A percentile compares a stretch with the other conserved stretches of the same genome.
These are phyloP conservation scores for Fusarium pseudoanthophilum DNA, from an alignment of 2,329 filamentous ascomycete species.

Conservation along the genomic window DNA sequence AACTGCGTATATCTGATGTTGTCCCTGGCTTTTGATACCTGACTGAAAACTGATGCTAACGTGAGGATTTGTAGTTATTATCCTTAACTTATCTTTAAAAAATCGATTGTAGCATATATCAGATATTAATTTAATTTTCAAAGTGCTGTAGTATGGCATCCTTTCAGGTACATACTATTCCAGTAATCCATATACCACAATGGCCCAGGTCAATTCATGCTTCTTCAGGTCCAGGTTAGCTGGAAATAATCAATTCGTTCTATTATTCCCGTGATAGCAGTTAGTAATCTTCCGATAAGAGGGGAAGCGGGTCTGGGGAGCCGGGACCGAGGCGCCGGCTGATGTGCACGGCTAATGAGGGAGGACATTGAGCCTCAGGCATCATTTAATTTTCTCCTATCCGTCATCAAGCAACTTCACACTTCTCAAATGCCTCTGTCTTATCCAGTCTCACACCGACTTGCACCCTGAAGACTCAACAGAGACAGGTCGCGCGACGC, in stretches of 20 bases:
- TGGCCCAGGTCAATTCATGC: no score
- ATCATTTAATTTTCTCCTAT: conserved; percentile 1
- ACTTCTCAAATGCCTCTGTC: background rate
- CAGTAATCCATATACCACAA: no score
- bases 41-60: no score
- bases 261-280: background rate
- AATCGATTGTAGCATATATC: no score
- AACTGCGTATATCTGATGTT: accelerated
- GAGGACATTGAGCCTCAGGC: conserved; percentile 5
- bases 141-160: no score
- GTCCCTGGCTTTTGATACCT: no score
- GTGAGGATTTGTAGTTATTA: no score
- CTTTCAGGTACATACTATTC: no score
- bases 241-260: background rate
- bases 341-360: conserved; percentile 12
- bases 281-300: background rate
- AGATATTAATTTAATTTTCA: no score
- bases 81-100: no score
- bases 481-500: background rate
- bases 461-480: background rate
- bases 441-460: background rate
- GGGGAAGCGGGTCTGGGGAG: background rate
- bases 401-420: conserved; percentile 3
- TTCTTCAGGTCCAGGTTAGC: background rate
- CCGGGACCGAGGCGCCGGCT: conserved; percentile 14